Percentiles rank a stretch among this genome's conserved stretches.
phyloP scores from a whole-genome alignment of 2,329 filamentous ascomycete genomes.

The Epicoccum nigrum region DNA sequence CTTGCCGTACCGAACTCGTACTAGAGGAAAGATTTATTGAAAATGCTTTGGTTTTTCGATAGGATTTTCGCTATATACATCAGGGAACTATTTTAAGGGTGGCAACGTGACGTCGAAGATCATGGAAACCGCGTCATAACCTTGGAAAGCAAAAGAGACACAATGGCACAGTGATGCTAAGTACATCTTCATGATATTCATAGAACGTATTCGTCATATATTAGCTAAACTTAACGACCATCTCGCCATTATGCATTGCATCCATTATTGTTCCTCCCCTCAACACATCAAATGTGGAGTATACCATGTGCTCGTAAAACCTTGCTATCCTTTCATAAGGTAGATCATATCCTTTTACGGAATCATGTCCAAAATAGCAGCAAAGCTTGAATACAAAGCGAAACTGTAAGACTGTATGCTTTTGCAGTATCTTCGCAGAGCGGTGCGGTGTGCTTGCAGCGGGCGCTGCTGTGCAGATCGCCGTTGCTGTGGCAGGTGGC shows the following conservation, averaged over 20 bases:
- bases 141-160: slow-evolving; percentile 8
- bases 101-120: slow-evolving; percentile 20
- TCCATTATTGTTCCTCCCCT: slow-evolving; percentile 24
- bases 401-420: slow-evolving; percentile 8
- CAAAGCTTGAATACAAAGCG: slow-evolving; percentile 34
- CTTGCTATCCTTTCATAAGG: slow-evolving; percentile 17
- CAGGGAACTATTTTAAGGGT: slow-evolving; percentile 8
- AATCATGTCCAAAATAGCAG: slow-evolving; percentile 27
- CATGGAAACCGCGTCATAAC: neutral
- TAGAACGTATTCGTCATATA: slow-evolving; percentile 4
- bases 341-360: slow-evolving; percentile 15
- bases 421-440: slow-evolving; percentile 23
- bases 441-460: slow-evolving; percentile 32
- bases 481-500: slow-evolving; percentile 9
- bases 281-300: slow-evolving; percentile 35
- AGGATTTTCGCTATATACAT: neutral
- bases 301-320: slow-evolving; percentile 14
- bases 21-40: too few relatives aligned
- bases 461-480: slow-evolving; percentile 21
- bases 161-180: slow-evolving; percentile 23
- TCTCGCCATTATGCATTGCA: slow-evolving; percentile 13
- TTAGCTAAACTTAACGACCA: slow-evolving; percentile 5
- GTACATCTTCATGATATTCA: slow-evolving; percentile 13
- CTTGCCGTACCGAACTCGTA: neutral
- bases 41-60: too few relatives aligned